Percentiles rank a stretch among this genome's conserved stretches.
These are phyloP conservation scores for Wallacemonas sp. DNA, from an alignment of 208 protist species.

Conservation along the genomic window DNA sequence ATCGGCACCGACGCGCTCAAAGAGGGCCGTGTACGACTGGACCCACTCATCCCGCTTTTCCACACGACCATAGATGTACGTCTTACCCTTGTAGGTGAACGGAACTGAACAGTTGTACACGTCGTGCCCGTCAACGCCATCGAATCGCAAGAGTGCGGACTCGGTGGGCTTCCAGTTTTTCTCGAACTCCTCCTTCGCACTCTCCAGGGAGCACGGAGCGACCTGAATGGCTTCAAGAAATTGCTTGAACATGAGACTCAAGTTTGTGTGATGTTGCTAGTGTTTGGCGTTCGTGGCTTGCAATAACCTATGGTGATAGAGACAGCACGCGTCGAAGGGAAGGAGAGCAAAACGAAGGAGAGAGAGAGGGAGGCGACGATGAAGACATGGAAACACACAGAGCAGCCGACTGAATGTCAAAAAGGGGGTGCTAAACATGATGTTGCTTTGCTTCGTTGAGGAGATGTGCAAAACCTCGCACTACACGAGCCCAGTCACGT, in stretches of 20 bases:
- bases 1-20: constrained; percentile 24
- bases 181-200: constrained; percentile 52
- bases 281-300: too few relatives aligned
- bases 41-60: constrained; percentile 31
- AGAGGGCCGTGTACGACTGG: constrained; percentile 22
- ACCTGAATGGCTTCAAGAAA: constrained; percentile 15
- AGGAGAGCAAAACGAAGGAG: neutral
- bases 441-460: too few relatives aligned
- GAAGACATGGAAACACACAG: too few relatives aligned
- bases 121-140: constrained; percentile 32
- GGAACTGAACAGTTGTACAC: constrained; percentile 34
- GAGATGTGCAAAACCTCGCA: too few relatives aligned
- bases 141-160: constrained; percentile 30
- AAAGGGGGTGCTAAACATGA: too few relatives aligned
- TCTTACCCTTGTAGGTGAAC: constrained; percentile 29
- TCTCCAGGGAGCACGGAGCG: constrained; percentile 41
- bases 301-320: too few relatives aligned
- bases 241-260: constrained; percentile 27
- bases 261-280: too few relatives aligned
- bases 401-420: too few relatives aligned
- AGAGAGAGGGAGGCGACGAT: neutral
- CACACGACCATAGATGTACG: constrained; percentile 27
- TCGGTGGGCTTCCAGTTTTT: constrained; percentile 42
- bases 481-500: too few relatives aligned
- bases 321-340: too few relatives aligned